A percentile compares a stretch with the other conserved stretches of the same genome.
Conservation (phyloP, 139 green algal species). For the Picochlorum sp. region DNA sequence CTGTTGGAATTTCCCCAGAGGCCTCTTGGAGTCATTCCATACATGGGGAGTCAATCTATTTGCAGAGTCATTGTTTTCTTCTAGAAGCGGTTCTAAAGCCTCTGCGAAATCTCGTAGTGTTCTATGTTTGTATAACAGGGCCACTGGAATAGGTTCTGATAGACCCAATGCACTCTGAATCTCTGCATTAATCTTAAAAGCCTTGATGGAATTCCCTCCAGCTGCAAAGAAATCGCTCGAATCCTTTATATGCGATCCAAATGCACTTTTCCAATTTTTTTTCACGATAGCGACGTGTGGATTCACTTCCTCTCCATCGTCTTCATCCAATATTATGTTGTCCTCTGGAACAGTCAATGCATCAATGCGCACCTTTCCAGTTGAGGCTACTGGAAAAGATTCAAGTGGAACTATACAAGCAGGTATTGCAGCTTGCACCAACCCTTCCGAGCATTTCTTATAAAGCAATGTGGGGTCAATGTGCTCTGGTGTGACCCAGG, state of each 20-base stretch:
- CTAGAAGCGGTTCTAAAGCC: neutral
- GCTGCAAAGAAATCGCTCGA: slow-evolving; percentile 7
- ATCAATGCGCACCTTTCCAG: slow-evolving; percentile 19
- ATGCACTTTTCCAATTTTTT: no score
- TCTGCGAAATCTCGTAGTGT: neutral
- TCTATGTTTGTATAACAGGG: slow-evolving; percentile 1
- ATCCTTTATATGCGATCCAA: no score
- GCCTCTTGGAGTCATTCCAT: neutral
- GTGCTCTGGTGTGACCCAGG: slow-evolving; percentile 4
- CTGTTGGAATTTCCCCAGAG: slow-evolving; percentile 7
- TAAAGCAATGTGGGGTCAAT: neutral
- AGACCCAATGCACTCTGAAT: neutral
- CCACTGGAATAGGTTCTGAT: neutral
- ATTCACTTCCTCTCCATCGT: neutral
- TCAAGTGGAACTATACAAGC: slow-evolving; percentile 9
- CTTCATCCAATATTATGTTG: neutral
- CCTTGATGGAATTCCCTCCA: slow-evolving; percentile 3
- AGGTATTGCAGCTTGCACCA: slow-evolving; percentile 15
- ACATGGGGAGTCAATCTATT: neutral
- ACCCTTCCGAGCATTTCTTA: slow-evolving; percentile 1
- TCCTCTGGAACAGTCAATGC: slow-evolving; percentile 3
- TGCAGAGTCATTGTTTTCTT: neutral
- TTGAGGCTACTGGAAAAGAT: slow-evolving; percentile 14
- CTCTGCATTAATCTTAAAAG: neutral
- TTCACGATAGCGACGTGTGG: no score